Evolutionary conservation across 1,284 basidiomycete species (phyloP).

Genomic region (Amylostereum areolatum): DNA sequence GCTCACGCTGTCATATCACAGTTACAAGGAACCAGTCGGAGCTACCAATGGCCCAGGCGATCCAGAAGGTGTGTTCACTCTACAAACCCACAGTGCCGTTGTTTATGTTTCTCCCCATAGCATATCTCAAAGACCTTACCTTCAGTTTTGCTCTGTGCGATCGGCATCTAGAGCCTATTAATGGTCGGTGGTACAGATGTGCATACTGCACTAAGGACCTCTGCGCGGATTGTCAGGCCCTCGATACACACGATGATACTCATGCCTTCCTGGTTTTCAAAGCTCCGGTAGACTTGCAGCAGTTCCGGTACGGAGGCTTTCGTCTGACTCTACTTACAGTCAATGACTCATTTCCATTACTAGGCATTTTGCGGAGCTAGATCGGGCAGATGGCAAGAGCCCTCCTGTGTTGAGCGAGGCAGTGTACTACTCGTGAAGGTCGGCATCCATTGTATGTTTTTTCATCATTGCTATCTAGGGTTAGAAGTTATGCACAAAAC

Average conservation of each 20-base stretch:
- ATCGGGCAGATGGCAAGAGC: constrained; percentile 38
- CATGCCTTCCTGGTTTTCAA: constrained; percentile 88
- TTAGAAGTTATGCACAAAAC: neutral
- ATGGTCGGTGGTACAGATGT: constrained; percentile 84
- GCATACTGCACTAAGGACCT: constrained; percentile 81
- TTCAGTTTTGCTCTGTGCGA: constrained; percentile 72
- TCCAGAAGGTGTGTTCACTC: constrained; percentile 48
- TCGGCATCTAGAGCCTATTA: constrained; percentile 66
- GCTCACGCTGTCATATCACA: constrained; percentile 17
- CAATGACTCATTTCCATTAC: constrained; percentile 4
- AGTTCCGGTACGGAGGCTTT: constrained; percentile 40
- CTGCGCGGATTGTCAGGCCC: constrained; percentile 70
- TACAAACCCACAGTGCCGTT: constrained; percentile 2
- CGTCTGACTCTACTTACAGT: neutral
- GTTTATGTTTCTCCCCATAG: constrained; percentile 28
- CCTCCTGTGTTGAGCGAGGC: constrained; percentile 56
- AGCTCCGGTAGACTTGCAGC: constrained; percentile 57
- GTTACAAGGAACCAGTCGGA: constrained; percentile 68
- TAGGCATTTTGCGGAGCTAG: constrained; percentile 56
- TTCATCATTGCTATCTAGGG: neutral
- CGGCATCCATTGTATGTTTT: neutral
- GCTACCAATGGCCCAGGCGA: constrained; percentile 37
- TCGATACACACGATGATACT: constrained; percentile 74
- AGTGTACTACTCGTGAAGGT: constrained; percentile 38
- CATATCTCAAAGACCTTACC: constrained; percentile 60